Conservation (phyloP, 352 stramenopile genomes). For the Phytophthora litchii region DNA sequence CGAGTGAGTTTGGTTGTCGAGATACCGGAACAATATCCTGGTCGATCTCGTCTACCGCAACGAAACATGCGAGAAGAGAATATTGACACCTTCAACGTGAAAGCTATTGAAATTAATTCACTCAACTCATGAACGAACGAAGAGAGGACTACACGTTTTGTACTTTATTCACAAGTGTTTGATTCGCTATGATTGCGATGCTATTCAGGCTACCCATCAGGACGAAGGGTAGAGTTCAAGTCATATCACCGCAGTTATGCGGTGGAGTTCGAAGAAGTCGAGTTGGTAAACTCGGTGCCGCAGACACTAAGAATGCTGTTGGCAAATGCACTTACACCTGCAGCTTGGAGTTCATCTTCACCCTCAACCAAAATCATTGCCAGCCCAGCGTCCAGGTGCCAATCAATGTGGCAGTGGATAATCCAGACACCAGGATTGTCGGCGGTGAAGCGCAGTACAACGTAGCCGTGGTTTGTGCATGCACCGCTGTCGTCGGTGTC, state of each 20-base stretch:
- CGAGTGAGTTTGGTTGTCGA: conserved; percentile 11
- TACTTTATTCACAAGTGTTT: conserved; percentile 19
- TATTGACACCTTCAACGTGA: not conserved
- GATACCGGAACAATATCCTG: conserved; percentile 18
- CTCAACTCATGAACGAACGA: conserved; percentile 1
- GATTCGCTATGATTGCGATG: not conserved
- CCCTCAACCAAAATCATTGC: conserved; percentile 34
- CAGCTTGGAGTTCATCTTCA: conserved; percentile 15
- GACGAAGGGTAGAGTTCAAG: not conserved
- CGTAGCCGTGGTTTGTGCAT: conserved; percentile 31
- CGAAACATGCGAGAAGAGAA: conserved; percentile 8
- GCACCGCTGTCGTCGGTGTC: conserved; percentile 17
- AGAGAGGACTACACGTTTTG: conserved; percentile 5
- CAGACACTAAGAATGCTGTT: conserved; percentile 33
- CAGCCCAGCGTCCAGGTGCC: conserved; percentile 38
- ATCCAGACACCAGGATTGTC: conserved; percentile 47
- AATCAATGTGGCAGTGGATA: conserved; percentile 54
- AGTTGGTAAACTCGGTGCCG: conserved; percentile 20
- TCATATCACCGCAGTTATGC: conserved; percentile 8
- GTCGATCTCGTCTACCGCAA: not conserved
- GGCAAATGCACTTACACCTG: not conserved
- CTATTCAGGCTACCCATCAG: not conserved
- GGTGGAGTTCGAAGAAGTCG: conserved; percentile 27
- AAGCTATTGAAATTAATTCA: not conserved
- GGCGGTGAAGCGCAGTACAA: conserved; percentile 40